Evolutionary conservation across 768 basidiomycete genomes (phyloP), one percentile per base, ranked within the genome.

Genomic region (Boletus fagicola): DNA sequence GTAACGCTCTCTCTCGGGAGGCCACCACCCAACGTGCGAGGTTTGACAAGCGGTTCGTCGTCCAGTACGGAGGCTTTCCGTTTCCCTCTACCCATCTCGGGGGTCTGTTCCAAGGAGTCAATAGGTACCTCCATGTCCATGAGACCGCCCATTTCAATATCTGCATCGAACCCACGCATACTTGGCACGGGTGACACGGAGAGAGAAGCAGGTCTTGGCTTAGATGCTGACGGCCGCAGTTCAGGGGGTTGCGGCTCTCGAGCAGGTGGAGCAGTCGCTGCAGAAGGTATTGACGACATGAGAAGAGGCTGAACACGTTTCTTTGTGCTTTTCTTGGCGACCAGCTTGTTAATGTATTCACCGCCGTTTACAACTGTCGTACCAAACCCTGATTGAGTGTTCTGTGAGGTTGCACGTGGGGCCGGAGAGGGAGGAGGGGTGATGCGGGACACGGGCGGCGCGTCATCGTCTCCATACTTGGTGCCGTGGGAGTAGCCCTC

Each of bases 281-380:
- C 69, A 45, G 78, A 77, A 28, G 78, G 78, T 51, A 75, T 68
- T 6, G 68, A 60, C 12, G 72, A 72, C 48, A 76, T 62, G 62
- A 75, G 74, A 22, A 74, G 68, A 26, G 81, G 80, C 59, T 79
- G 80, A n/a, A 79, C 77, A 49, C 89, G 81, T 69, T 87, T 88
- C 75, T 90, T 89, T 2, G 75, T 79, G 51, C 78, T 83, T 54
- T 88, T 82, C 69, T 90, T 90, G 49, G 89, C 89, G 9, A 91
- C 84, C 13, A 92, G 80, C 57, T 82, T 81, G 62, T 91, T 88
- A 45, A 91, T 80, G 47, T 80, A 77, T 69, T 89, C 88, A 16
- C 80, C 82, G 2, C 76, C 74, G 52, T 74, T 75, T 49, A 72
- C 71, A 51, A 70, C 72, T 16, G 64, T 59, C 22, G 55, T 53